Evolutionary conservation across 257 asterid genomes (phyloP), one percentile per base, ranked within the genome.

Genomic region (Anisodus tanguticus): DNA sequence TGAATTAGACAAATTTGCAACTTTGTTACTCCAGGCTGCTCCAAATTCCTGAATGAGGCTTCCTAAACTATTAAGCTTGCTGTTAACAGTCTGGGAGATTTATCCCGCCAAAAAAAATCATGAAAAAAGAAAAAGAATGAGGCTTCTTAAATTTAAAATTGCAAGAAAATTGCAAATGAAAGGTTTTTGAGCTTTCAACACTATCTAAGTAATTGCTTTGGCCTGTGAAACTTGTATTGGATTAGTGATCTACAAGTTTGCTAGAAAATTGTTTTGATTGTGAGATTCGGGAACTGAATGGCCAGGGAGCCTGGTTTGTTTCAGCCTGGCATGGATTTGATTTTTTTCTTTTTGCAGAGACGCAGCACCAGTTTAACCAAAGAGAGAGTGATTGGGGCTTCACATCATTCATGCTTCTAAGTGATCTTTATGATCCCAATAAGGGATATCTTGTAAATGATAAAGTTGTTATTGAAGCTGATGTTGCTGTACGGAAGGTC

Each of bases 351-450:
- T 76, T 31, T 87, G 87, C 96, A 96, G 99, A 96, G 85, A 91
- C 99, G 26, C 98, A 96, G 74, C 99, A 96, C 88, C 98, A 92
- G 89, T 96, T 96, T 92, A 95, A 92, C 85, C 97, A 93, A 86
- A 92, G 97, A 91, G 98, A 94, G 91, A 92, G 98, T 87, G 99
- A 96, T 85, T 96, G 99, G 99, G 99, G 99, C 81, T 96, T 94
- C 90, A 94, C 97, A 31, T 92, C 98, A 84, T 94, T 96, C 94
- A 94, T 96, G 98, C 97, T 94, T 88, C 97, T 94, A 66, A 85
- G 94, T 83, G 99, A 96, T 83, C 91, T 96, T 22, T 94, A 96
- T 88, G 99, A 96, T 86, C 97, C 98, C 85, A 89, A 81, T 87
- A 96, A 91, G 86, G 99, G 99, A 54, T 96, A 91, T 90, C 93